Conservation (phyloP, 148 eudicot species). For the Silene uniflora region DNA sequence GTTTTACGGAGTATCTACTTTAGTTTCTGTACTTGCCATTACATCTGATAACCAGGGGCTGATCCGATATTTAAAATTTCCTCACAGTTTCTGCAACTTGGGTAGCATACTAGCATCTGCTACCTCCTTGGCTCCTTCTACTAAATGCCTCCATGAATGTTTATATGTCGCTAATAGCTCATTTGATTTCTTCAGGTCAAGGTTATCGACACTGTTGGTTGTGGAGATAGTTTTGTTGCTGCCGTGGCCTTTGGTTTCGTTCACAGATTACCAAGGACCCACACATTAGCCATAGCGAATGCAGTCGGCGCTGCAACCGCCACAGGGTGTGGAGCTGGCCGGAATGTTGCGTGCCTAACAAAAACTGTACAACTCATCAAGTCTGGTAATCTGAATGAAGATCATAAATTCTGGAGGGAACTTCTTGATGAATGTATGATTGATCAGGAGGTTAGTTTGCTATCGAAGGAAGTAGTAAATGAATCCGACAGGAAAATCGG, state of each 20-base stretch:
- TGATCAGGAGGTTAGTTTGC: slow-evolving; percentile 40
- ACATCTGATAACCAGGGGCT: too few relatives aligned
- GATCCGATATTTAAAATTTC: too few relatives aligned
- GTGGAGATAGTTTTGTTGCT: slow-evolving; percentile 98
- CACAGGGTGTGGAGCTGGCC: slow-evolving; percentile 93
- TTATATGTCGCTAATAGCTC: too few relatives aligned
- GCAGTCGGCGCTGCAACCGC: slow-evolving; percentile 99
- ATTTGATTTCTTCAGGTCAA: slow-evolving; percentile 41
- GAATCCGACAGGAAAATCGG: slow-evolving; percentile 34
- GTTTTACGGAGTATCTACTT: too few relatives aligned
- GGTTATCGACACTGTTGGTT: slow-evolving; percentile 89
- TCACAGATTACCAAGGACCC: slow-evolving; percentile 57
- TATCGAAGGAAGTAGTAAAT: slow-evolving; percentile 42
- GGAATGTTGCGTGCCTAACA: slow-evolving; percentile 69
- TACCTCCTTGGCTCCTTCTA: too few relatives aligned
- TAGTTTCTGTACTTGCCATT: too few relatives aligned
- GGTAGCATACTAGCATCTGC: too few relatives aligned
- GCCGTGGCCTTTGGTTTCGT: slow-evolving; percentile 89
- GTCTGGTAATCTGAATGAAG: slow-evolving; percentile 58
- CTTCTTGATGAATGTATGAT: slow-evolving; percentile 40
- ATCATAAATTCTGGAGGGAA: slow-evolving; percentile 56
- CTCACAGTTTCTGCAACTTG: too few relatives aligned
- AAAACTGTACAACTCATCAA: slow-evolving; percentile 54
- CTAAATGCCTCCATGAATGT: too few relatives aligned
- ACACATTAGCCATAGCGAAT: slow-evolving; percentile 75